Conservation (phyloP, 805 yeast species). For the Helenozyma rhizophorensis region DNA sequence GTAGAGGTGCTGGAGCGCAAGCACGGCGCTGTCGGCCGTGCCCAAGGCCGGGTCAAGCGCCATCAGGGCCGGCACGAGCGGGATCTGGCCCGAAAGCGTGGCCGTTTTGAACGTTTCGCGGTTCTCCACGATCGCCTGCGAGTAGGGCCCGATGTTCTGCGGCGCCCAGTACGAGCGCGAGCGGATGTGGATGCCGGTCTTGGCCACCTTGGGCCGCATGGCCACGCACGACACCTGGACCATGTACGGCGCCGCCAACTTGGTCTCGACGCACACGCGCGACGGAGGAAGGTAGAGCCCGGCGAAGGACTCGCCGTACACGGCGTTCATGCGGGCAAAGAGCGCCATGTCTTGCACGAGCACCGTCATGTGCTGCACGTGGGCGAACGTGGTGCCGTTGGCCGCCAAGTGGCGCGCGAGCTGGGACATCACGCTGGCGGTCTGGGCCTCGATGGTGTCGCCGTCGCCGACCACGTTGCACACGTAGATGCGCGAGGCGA, state of each 20-base stretch:
- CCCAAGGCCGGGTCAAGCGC: conserved; percentile 24
- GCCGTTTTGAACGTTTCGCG: conserved; percentile 41
- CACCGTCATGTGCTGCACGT: conserved; percentile 58
- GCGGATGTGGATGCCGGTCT: conserved; percentile 81
- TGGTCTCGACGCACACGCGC: conserved; percentile 74
- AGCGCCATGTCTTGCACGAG: conserved; percentile 59
- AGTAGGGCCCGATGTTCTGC: conserved; percentile 95
- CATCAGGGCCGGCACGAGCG: conserved; percentile 73
- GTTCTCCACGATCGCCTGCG: conserved; percentile 66
- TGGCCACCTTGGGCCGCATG: conserved; percentile 24
- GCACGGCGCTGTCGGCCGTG: conserved; percentile 31
- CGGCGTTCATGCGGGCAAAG: conserved; percentile 57
- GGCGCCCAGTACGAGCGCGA: conserved; percentile 98
- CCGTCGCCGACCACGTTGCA: conserved; percentile 25
- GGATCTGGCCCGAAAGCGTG: conserved; percentile 85
- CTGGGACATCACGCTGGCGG: conserved; percentile 44
- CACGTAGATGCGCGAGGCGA: conserved; percentile 19
- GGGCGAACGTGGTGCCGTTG: conserved; percentile 32
- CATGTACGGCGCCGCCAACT: conserved; percentile 30
- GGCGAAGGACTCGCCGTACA: conserved; percentile 55
- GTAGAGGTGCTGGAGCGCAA: conserved; percentile 73
- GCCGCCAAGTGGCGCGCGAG: conserved; percentile 31
- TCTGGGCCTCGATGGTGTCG: conserved; percentile 34
- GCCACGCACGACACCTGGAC: conserved; percentile 62
- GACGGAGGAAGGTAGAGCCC: conserved; percentile 75